Evolutionary conservation across 2,329 filamentous ascomycete species (phyloP).

Genomic region (Alternaria tenuissima): DNA sequence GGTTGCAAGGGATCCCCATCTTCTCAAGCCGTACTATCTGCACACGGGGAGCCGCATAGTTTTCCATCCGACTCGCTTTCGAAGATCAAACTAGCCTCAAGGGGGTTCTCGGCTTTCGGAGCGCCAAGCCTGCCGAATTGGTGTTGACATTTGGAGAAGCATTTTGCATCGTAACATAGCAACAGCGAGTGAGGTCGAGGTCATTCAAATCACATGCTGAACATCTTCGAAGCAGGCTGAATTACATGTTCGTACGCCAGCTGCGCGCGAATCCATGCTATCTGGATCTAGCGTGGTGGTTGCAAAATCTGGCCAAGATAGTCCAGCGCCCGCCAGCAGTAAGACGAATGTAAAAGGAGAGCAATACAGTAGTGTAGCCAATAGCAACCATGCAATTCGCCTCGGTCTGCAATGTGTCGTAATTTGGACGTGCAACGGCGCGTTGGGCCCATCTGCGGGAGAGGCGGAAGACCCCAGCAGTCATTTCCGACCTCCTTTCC

Average conservation of each 20-base stretch:
- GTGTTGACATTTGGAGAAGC: background rate
- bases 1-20: background rate
- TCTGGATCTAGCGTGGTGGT: background rate
- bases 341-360: constrained; percentile 4
- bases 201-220: background rate
- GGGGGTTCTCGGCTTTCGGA: constrained; percentile 9
- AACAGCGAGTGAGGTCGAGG: background rate
- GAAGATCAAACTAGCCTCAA: background rate
- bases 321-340: constrained; percentile 17
- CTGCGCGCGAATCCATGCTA: background rate
- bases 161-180: background rate
- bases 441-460: constrained; percentile 33
- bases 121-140: constrained; percentile 3
- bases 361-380: constrained; percentile 19
- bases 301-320: constrained; percentile 14
- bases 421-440: constrained; percentile 32
- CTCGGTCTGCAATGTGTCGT: constrained; percentile 31
- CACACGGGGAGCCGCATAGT: background rate
- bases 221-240: background rate
- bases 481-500: constrained; percentile 51
- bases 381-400: constrained; percentile 23
- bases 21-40: background rate
- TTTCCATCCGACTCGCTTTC: background rate
- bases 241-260: background rate
- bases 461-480: constrained; percentile 36